Evolutionary conservation across 352 stramenopile genomes (phyloP), one percentile per base, ranked within the genome.

Genomic region (Saprolegnia parasitica): DNA sequence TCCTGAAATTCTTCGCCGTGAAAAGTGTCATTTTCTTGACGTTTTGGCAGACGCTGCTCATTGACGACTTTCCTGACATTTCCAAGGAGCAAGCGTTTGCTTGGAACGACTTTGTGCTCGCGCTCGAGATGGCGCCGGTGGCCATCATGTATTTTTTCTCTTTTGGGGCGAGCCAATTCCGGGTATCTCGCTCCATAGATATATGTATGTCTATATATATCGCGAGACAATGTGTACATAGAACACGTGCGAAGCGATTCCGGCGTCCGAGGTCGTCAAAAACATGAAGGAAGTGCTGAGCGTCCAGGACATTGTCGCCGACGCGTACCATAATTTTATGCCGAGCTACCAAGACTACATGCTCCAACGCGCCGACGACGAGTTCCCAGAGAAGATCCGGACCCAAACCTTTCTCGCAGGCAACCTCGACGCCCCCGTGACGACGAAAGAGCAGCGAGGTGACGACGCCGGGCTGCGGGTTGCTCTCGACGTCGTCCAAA

Each of bases 21-120:
- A 98, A 98, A 75, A 81, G 77, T 57, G 86, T 98, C 63, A 89
- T 98, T 35, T 98, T 98, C 67, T 82, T 96, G 50, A 97, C 90
- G 32, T 98, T 96, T 75, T 98, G 91, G 86, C 91, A 98, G 71
- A 92, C 77, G 60, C 73, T 90, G 39, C 66, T 96, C 45, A 81
- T 98, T n/a, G 76, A 89, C 39, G 85, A 95, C 39, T 79, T 96
- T 29, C 89, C 89, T 0, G 81, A 86, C 29, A 90, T 96, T 72
- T 89, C 84, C 20, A 89, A 88, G 67, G 80, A 93, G 65, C 81
- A 96, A 74, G 82, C 81, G 20, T 89, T 95, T 47, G 79, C 84
- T n/a, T 97, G 89, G 88, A 96, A 97, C 64, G 88, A 97, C 73
- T 92, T 96, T 61, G 79, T 97, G 32, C 73, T 97, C 42, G 96